Base-by-base conservation (phyloP, 2,329 filamentous ascomycete species). In the Pezizomycotina sp. region DNA sequence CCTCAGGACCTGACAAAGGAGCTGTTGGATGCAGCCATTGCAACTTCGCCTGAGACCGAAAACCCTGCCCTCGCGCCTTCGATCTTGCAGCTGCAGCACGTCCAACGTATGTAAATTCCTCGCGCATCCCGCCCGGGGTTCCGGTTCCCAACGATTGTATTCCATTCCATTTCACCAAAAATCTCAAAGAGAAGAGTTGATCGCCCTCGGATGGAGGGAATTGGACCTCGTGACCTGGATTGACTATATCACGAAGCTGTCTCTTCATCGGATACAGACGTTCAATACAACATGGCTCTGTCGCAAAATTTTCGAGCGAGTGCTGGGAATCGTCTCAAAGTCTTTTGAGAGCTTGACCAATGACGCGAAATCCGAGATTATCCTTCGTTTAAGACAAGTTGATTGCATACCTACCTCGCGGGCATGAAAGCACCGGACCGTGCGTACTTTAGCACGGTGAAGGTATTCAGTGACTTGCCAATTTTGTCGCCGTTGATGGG, bases 381-480 rank as follows among this genome's bases (percentile, higher is more conserved):
- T 69, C 5, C 62, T 68, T 10, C 58, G 82, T 4, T 61, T 95
- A 3, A 68, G 72, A 34, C 61, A 66, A 2, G 65, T 77, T 31
- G 69, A 81, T 0, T 69, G 92, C 18, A 80, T 98, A 53, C 89
- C 89, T 0, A 95, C 89, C 0, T 93, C 82, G 54, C 59, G 47
- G 89, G 89, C 5, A 91, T 98, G 84, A 77, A 65, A 49, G 78
- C 70, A 48, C 89, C 89, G 4, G 60, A 63, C 3, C 83, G 95
- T 47, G 75, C 89, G 0, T 98, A 93, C 56, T 93, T 98, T 52
- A 73, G 80, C 2, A 77, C 72, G n/a, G 89, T 98, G 23, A 89
- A 82, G 55, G 63, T 98, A 0, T 98, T 98, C 52, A 83, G 93
- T 44, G 89, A 98, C 54, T 63, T 98, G 10, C 84, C 89, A 0